Evolutionary conservation across 176 grass and related monocot species (phyloP).

Genomic region (Aegilops tauschii): DNA sequence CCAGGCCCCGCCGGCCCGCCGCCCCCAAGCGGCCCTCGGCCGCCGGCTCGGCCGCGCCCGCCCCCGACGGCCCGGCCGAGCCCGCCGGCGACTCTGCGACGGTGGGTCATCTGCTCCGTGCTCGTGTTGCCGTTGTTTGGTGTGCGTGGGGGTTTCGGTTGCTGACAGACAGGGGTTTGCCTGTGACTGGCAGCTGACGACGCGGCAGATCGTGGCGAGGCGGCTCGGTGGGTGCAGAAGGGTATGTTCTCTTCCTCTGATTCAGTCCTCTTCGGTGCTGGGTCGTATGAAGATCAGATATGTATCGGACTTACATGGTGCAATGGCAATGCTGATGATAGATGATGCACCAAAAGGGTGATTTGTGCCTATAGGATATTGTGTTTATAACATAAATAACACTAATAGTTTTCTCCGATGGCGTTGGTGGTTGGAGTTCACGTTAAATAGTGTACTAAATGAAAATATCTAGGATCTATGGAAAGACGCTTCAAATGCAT

Average conservation of each 20-base stretch:
- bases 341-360: too few species aligned
- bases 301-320: background rate
- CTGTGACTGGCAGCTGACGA: constrained; percentile 41
- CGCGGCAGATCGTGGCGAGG: constrained; percentile 61
- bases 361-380: too few species aligned
- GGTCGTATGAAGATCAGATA: background rate
- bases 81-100: constrained; percentile 6
- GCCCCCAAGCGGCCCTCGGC: constrained; percentile 53
- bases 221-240: constrained; percentile 65
- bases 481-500: background rate
- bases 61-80: background rate
- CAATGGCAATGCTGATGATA: background rate
- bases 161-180: background rate
- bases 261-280: background rate
- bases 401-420: background rate
- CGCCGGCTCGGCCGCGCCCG: background rate
- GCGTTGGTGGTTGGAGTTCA: background rate
- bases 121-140: background rate
- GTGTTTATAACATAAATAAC: background rate
- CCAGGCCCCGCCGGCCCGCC: constrained; percentile 26
- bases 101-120: constrained; percentile 6
- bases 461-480: background rate
- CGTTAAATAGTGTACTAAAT: background rate
- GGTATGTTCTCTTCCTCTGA: constrained; percentile 31
- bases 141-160: background rate